Evolutionary conservation across 805 yeast genomes (phyloP).

Genomic region (Maudiozyma pseudohumilis): DNA sequence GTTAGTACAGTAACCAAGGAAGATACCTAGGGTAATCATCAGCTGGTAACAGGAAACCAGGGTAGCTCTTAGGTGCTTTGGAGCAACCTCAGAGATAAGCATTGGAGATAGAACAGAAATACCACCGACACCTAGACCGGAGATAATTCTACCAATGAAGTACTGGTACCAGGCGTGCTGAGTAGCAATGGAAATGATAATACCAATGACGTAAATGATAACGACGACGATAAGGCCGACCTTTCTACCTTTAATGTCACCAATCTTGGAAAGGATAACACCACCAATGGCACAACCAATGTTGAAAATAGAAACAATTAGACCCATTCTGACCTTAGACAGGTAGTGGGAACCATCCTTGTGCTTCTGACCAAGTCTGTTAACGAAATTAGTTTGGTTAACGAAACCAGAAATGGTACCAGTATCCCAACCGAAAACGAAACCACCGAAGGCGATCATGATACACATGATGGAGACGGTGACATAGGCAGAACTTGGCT

Average conservation of each 20-base stretch:
- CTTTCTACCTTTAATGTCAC: constrained; percentile 47
- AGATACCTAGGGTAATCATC: constrained; percentile 61
- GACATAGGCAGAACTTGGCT: constrained; percentile 6
- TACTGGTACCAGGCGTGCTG: constrained; percentile 54
- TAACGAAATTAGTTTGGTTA: constrained; percentile 41
- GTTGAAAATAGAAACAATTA: constrained; percentile 48
- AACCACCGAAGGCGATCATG: constrained; percentile 5
- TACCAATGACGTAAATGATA: constrained; percentile 56
- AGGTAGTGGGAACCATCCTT: constrained; percentile 35
- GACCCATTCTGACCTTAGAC: constrained; percentile 45
- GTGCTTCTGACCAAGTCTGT: constrained; percentile 44
- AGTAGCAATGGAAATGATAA: constrained; percentile 55
- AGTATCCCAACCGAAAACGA: constrained; percentile 54
- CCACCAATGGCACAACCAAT: constrained; percentile 46
- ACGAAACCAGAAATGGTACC: constrained; percentile 73
- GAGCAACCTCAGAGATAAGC: constrained; percentile 60
- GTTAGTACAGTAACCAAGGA: constrained; percentile 55
- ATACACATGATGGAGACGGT: constrained; percentile 4
- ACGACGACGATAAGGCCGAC: constrained; percentile 50
- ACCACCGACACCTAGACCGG: constrained; percentile 68
- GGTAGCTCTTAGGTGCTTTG: constrained; percentile 43
- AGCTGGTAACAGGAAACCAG: constrained; percentile 61
- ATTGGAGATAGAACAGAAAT: constrained; percentile 67
- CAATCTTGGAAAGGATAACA: constrained; percentile 2
- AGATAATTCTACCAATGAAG: constrained; percentile 49